Evolutionary conservation across 441 rosid genomes (phyloP).

Genomic region (Pelargonium hybrid): DNA sequence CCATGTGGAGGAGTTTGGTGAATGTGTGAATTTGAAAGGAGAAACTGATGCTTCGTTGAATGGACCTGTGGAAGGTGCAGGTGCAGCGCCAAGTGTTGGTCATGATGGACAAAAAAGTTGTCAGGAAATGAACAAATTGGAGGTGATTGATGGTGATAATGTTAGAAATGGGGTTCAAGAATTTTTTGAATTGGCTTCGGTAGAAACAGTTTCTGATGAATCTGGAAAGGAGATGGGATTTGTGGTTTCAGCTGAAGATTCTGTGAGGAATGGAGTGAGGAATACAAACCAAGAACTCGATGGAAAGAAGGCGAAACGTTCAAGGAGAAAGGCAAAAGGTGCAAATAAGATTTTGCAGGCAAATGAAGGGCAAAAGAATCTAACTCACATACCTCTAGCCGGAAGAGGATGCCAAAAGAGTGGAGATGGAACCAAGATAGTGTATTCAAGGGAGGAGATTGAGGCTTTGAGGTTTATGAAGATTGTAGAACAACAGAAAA

Average conservation of each 20-base stretch:
- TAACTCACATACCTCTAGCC: constrained; percentile 15
- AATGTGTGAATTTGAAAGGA: not conserved
- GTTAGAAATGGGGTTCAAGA: constrained; percentile 39
- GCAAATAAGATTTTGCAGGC: constrained; percentile 21
- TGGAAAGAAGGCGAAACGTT: constrained; percentile 31
- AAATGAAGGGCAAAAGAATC: constrained; percentile 15
- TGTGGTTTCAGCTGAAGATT: constrained; percentile 17
- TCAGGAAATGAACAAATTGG: constrained; percentile 16
- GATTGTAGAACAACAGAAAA: constrained; percentile 37
- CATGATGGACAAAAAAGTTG: constrained; percentile 8
- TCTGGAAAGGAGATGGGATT: constrained; percentile 23
- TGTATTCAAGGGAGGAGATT: constrained; percentile 52
- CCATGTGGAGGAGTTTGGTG: constrained; percentile 14
- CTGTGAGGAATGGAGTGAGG: constrained; percentile 25
- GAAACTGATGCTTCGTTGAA: constrained; percentile 1
- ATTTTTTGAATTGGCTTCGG: constrained; percentile 55
- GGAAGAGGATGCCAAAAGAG: constrained; percentile 14
- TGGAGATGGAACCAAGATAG: constrained; percentile 22
- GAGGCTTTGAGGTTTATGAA: constrained; percentile 58
- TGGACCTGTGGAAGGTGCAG: not conserved
- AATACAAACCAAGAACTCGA: constrained; percentile 28
- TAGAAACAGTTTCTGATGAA: constrained; percentile 35
- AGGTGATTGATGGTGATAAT: constrained; percentile 14
- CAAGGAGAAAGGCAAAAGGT: constrained; percentile 31
- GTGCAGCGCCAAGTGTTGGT: not conserved